These are phyloP conservation scores for Penicillium malachiteum DNA, from an alignment of 495 filamentous ascomycete species.

Conservation along the genomic window DNA sequence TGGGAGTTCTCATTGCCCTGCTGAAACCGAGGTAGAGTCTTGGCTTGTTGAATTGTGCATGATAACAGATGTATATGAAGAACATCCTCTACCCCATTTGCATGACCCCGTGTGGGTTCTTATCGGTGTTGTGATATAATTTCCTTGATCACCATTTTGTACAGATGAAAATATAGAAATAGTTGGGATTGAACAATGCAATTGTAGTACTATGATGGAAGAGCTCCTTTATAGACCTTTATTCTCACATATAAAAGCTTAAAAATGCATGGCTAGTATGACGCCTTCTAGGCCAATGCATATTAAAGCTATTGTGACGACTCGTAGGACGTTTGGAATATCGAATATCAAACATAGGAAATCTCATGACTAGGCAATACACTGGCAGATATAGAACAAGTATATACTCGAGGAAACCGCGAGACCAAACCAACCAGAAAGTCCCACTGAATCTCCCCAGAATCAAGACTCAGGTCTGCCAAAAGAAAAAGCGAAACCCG, in stretches of 20 bases:
- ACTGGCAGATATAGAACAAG: conserved; percentile 32
- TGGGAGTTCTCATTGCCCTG: conserved; percentile 58
- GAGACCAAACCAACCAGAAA: conserved; percentile 5
- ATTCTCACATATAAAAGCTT: too few relatives aligned
- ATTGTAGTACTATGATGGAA: conserved; percentile 10
- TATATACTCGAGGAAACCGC: conserved; percentile 31
- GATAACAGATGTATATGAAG: neutral
- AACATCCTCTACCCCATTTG: neutral
- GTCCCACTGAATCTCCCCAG: neutral
- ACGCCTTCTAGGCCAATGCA: too few relatives aligned
- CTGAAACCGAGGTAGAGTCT: conserved; percentile 47
- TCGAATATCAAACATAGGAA: conserved; percentile 24
- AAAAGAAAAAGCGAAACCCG: conserved; percentile 9
- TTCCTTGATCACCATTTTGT: conserved; percentile 5
- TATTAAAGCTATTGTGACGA: too few relatives aligned
- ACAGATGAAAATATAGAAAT: conserved; percentile 18
- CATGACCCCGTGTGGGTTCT: neutral
- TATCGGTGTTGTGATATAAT: conserved; percentile 1
- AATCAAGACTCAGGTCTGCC: conserved; percentile 3
- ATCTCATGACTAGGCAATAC: conserved; percentile 36
- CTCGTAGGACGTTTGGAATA: too few relatives aligned
- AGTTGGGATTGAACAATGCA: conserved; percentile 4
- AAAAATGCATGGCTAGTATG: too few relatives aligned
- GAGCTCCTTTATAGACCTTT: neutral
- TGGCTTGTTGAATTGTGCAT: neutral